These are phyloP conservation scores for Hammondia hammondi DNA, from an alignment of 169 alveolate genomes.

Conservation along the genomic window DNA sequence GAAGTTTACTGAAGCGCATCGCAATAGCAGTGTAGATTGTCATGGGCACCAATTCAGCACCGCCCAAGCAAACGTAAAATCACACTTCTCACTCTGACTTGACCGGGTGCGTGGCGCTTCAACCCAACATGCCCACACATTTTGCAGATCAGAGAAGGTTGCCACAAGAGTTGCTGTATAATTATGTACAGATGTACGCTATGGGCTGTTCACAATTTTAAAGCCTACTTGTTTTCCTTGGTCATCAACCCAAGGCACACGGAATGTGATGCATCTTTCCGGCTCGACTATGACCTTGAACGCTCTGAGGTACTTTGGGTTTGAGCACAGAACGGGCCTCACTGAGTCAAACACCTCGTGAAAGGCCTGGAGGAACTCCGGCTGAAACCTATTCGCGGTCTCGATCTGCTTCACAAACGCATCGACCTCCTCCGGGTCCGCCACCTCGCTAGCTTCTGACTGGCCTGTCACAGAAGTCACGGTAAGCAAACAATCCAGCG, in stretches of 20 bases:
- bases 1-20: too few species aligned
- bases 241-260: constrained; percentile 85
- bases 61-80: too few species aligned
- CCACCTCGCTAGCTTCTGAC: not conserved
- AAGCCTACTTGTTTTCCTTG: constrained; percentile 73
- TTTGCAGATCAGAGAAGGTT: too few species aligned
- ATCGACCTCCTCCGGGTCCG: not conserved
- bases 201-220: not conserved
- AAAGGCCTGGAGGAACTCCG: constrained; percentile 69
- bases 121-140: too few species aligned
- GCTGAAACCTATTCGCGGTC: constrained; percentile 42
- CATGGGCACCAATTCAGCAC: too few species aligned
- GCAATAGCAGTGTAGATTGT: too few species aligned
- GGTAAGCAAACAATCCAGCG: not conserved
- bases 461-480: not conserved
- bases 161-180: too few species aligned
- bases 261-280: constrained; percentile 79
- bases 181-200: too few species aligned
- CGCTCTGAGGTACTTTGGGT: constrained; percentile 78
- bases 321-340: constrained; percentile 75
- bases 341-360: constrained; percentile 51
- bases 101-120: too few species aligned
- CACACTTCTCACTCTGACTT: too few species aligned
- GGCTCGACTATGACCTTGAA: constrained; percentile 82
- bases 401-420: constrained; percentile 34